phyloP scores from a whole-genome alignment of 768 basidiomycete genomes.

The Leucogyrophana mollusca region DNA sequence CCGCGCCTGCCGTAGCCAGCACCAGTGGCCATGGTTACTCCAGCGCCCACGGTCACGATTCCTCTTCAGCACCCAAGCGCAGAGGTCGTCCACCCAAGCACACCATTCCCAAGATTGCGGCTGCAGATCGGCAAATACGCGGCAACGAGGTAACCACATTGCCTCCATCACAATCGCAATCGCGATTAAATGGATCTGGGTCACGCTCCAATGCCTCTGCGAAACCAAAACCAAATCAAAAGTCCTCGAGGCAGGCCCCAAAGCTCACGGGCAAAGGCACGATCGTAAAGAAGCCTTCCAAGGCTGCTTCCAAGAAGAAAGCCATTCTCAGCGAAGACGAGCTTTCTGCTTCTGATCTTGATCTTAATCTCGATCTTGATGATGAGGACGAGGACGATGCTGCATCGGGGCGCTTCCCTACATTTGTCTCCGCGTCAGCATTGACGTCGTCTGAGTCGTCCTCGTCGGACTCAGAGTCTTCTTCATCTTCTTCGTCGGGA shows the following conservation, averaged over 20 bases:
- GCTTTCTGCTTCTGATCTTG: conserved; percentile 23
- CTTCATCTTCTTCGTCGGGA: conserved; percentile 30
- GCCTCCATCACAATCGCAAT: conserved; percentile 35
- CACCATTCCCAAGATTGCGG: conserved; percentile 18
- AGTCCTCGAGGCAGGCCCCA: conserved; percentile 31
- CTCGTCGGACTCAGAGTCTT: conserved; percentile 45
- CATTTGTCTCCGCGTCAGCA: conserved; percentile 66
- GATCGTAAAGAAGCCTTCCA: conserved; percentile 25
- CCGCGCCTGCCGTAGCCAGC: conserved; percentile 14
- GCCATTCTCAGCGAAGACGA: conserved; percentile 12
- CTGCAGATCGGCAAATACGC: conserved; percentile 19
- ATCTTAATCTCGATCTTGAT: conserved; percentile 30
- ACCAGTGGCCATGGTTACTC: conserved; percentile 25
- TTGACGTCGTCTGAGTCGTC: conserved; percentile 45
- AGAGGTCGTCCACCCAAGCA: conserved; percentile 59
- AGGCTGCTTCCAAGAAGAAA: conserved; percentile 14
- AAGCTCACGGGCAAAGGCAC: conserved; percentile 41
- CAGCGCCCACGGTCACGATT: conserved; percentile 1
- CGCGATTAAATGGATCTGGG: conserved; percentile 21
- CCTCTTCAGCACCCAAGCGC: conserved; percentile 38
- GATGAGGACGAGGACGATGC: conserved; percentile 31
- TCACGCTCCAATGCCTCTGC: conserved; percentile 17
- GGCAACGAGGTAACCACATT: conserved; percentile 34
- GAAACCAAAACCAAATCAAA: conserved; percentile 26
- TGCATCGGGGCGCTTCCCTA: conserved; percentile 51